Evolutionary conservation across 2,329 filamentous ascomycete species (phyloP).

Genomic region (Cordyceps cateniannulata): DNA sequence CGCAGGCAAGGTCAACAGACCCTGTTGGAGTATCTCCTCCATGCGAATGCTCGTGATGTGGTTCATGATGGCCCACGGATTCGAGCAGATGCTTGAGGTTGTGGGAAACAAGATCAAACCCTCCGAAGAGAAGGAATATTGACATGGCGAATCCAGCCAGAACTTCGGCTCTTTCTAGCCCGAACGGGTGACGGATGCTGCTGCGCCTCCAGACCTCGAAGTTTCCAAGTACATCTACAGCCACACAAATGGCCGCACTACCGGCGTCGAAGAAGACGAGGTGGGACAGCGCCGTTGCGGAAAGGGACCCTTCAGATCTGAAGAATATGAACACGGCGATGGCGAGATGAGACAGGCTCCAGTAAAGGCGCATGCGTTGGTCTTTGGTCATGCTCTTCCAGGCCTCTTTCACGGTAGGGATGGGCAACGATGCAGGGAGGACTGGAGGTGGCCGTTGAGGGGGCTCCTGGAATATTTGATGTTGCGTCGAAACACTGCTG

Average conservation of each 20-base stretch:
- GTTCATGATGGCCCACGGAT: conserved; percentile 48
- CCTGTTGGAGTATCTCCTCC: conserved; percentile 58
- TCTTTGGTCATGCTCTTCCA: conserved; percentile 84
- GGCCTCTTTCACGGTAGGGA: conserved; percentile 83
- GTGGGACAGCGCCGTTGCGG: conserved; percentile 87
- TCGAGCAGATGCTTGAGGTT: conserved; percentile 91
- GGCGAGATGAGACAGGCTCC: conserved; percentile 83
- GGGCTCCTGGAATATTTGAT: conserved; percentile 95
- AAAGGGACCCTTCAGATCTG: conserved; percentile 76
- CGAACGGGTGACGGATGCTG: conserved; percentile 89
- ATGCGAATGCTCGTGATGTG: conserved; percentile 65
- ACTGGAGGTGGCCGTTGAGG: conserved; percentile 78
- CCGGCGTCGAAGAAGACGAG: conserved; percentile 93
- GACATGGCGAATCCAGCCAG: conserved; percentile 94
- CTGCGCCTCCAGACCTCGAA: conserved; percentile 97
- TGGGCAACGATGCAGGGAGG: conserved; percentile 83
- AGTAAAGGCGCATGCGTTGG: conserved; percentile 75
- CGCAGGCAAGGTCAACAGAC: conserved; percentile 72
- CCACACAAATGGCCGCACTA: conserved; percentile 83
- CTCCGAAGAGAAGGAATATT: conserved; percentile 94
- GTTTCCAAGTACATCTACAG: conserved; percentile 87
- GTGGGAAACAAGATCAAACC: conserved; percentile 90
- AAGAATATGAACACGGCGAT: conserved; percentile 82
- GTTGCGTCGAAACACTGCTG: conserved; percentile 78
- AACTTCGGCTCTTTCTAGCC: conserved; percentile 85